These are phyloP conservation scores for Endocladia muricata DNA, from an alignment of 31 red algal species.

Conservation along the genomic window DNA sequence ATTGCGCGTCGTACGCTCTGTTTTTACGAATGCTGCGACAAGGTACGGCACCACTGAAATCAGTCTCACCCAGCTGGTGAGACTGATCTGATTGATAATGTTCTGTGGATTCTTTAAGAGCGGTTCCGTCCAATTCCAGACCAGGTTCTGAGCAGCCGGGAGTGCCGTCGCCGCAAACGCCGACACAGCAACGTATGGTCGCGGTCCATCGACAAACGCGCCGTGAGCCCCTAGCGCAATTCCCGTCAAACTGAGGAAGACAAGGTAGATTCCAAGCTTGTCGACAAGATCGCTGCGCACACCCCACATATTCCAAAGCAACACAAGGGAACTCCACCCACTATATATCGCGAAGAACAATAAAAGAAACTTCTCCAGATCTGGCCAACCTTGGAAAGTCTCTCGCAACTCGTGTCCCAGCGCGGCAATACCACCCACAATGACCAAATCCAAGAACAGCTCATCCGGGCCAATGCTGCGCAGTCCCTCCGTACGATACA, in stretches of 20 bases:
- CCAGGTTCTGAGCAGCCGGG: neutral
- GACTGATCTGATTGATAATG: slow-evolving; percentile 10
- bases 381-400: slow-evolving; percentile 14
- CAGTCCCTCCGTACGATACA: slow-evolving; percentile 11
- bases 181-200: slow-evolving; percentile 4
- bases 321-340: slow-evolving; percentile 19
- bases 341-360: slow-evolving; percentile 30
- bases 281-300: slow-evolving; percentile 25
- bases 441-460: slow-evolving; percentile 51
- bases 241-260: slow-evolving; percentile 29
- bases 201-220: slow-evolving; percentile 8
- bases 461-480: slow-evolving; percentile 26
- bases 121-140: neutral
- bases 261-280: slow-evolving; percentile 17
- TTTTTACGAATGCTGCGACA: slow-evolving; percentile 26
- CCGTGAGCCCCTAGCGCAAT: slow-evolving; percentile 35
- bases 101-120: slow-evolving; percentile 10
- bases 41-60: slow-evolving; percentile 33
- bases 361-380: slow-evolving; percentile 43
- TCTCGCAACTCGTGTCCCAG: slow-evolving; percentile 51
- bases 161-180: slow-evolving; percentile 22
- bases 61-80: neutral
- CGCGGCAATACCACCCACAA: slow-evolving; percentile 35
- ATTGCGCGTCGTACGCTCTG: neutral
- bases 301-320: slow-evolving; percentile 39